Evolutionary conservation across 139 green algal species (phyloP), one percentile per base, ranked within the genome.

Genomic region (Chlorella sp.): DNA sequence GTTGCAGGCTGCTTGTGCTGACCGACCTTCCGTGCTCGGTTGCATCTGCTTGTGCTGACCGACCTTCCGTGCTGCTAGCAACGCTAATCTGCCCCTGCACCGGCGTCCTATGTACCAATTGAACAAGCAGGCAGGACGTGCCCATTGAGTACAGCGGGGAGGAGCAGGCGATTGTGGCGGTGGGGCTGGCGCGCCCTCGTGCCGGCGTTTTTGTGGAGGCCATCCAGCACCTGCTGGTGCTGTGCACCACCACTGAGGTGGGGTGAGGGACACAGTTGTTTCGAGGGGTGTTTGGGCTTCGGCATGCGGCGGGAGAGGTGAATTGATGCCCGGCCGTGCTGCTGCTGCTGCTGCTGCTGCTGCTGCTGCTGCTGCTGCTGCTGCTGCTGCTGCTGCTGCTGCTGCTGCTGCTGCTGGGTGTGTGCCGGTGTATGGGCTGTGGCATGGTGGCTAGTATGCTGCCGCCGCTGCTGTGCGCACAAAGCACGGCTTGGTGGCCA

Each of bases 241-340:
- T 99, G n/a, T 95, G 91, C 85, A 99, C 96, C 34, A 94, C 96
- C 28, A 90, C 93, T 9, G 96, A 99, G 92, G 93, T 97, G 67
- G 36, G 86, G 0, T 2, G 51, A 1, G 9, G 19, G 9, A 9
- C 30, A 14, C 20, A 56, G 14, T 6, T 24, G 22, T 48, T 41
- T 6, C 62, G 20, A 13, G 28, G 73, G 28, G 8, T 62, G 8
- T 54, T 13, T 76, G 40, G 32, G 38, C 8, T 48, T n/a, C n/a
- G n/a, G n/a, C n/a, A n/a, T n/a, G n/a, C n/a, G n/a, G n/a, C n/a
- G n/a, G n/a, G n/a, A n/a, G n/a, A n/a, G n/a, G n/a, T n/a, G n/a
- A n/a, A n/a, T n/a, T n/a, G n/a, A n/a, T n/a, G n/a, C n/a, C n/a
- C n/a, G n/a, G n/a, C n/a, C n/a, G n/a, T n/a, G n/a, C n/a, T n/a